These are phyloP conservation scores for Gentiana dahurica DNA, from an alignment of 257 asterid species.

Conservation along the genomic window DNA sequence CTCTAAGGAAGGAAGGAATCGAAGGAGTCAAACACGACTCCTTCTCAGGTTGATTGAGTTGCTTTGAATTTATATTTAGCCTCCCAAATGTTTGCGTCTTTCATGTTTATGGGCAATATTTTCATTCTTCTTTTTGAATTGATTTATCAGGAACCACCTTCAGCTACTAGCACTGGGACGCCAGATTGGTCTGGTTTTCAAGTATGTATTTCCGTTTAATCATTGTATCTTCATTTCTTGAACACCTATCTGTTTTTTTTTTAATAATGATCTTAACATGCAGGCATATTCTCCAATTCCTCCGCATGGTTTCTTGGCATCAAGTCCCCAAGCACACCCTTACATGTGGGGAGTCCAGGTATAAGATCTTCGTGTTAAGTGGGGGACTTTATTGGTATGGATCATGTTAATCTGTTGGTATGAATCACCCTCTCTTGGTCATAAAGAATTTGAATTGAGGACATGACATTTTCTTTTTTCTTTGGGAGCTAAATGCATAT, in stretches of 20 bases:
- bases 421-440: too few species aligned
- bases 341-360: constrained; percentile 99
- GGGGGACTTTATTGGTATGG: neutral
- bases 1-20: constrained; percentile 70
- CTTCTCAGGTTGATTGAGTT: constrained; percentile 43
- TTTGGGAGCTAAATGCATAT: too few species aligned
- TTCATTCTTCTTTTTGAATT: neutral
- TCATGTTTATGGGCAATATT: constrained; percentile 2
- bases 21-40: constrained; percentile 55
- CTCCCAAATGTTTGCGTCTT: neutral
- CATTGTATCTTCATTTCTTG: neutral
- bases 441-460: too few species aligned
- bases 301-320: constrained; percentile 77
- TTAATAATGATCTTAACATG: constrained; percentile 14
- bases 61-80: neutral
- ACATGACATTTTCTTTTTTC: too few species aligned
- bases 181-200: constrained; percentile 95
- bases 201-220: constrained; percentile 30
- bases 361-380: constrained; percentile 6
- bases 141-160: constrained; percentile 53
- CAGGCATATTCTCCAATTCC: constrained; percentile 87
- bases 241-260: neutral
- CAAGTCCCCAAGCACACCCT: constrained; percentile 87
- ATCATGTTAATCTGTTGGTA: neutral
- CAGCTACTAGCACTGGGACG: constrained; percentile 46